Evolutionary conservation across 2,329 filamentous ascomycete species (phyloP), one percentile per base, ranked within the genome.

Genomic region (Samsoniella hepiali): DNA sequence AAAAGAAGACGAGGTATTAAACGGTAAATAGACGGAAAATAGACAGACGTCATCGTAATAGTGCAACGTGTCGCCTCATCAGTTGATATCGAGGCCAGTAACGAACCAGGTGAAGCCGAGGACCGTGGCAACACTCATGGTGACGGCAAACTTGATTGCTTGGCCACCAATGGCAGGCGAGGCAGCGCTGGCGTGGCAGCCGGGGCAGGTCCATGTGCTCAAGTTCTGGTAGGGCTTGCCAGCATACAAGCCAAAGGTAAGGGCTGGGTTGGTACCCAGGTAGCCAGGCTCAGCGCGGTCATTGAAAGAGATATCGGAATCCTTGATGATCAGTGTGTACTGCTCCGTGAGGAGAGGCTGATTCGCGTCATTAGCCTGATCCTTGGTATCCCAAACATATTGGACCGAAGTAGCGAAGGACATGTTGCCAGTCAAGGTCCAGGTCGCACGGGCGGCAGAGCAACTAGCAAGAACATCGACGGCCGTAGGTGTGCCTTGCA

Each of bases 51-150:
- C 4, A 2, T 44, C 32, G 51, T 44, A 15, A n/a, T 4, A 29
- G 10, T 45, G 36, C 17, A 22, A 49, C 7, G 5, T n/a, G 32
- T 47, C n/a, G 13, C 11, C 11, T 31, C 6, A 44, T 67, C 65
- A 75, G 53, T 78, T 71, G 42, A 77, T 69, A 9, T 74, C 77
- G 11, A 84, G 70, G 2, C 85, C 84, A 31, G 78, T 78, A 44
- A 87, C 84, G 68, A 88, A 88, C 85, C 85, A 88, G 36, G 85
- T 87, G 67, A 88, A 88, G 71, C 82, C 85, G 36, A 84, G 67
- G 4, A 88, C 76, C 1, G 85, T 88, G 50, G 86, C 71, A 38
- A 82, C 56, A 68, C 81, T 80, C 82, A 87, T 86, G 13, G 78
- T 76, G 57, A 84, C 51, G 42, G 81, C 81, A 63, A 86, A 79